Conservation (phyloP, 2,329 filamentous ascomycete genomes). For the Aspergillus amoenus region DNA sequence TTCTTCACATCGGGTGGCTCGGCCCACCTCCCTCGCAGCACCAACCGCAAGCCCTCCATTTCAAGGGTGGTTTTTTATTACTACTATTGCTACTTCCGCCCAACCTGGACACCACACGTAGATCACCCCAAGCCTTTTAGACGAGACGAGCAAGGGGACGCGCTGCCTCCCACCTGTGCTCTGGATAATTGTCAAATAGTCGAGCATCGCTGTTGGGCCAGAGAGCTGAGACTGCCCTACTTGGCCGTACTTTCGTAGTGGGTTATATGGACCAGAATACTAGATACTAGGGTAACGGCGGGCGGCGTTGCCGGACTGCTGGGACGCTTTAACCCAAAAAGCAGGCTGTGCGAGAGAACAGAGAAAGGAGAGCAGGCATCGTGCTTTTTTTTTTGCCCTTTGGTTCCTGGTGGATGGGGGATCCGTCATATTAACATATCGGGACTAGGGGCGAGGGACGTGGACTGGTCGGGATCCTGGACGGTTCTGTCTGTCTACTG, state of each 20-base stretch:
- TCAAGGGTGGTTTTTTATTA: slow-evolving; percentile 1
- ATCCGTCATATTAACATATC: slow-evolving; percentile 44
- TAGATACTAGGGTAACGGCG: not conserved
- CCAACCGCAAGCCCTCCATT: slow-evolving; percentile 11
- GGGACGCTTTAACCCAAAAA: slow-evolving; percentile 4
- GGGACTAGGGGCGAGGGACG: slow-evolving; percentile 39
- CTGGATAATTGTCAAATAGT: not conserved
- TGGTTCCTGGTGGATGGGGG: slow-evolving; percentile 32
- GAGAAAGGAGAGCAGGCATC: slow-evolving; percentile 5
- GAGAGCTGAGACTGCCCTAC: not conserved
- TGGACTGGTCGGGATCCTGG: slow-evolving; percentile 36
- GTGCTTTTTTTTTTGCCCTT: slow-evolving; percentile 14
- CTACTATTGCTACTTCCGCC: slow-evolving; percentile 12
- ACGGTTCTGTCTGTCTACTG: slow-evolving; percentile 26
- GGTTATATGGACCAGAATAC: not conserved
- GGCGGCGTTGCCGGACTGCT: slow-evolving; percentile 5
- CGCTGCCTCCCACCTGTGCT: not conserved
- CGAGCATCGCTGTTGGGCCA: not conserved
- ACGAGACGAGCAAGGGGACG: slow-evolving; percentile 14
- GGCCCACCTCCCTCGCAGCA: slow-evolving; percentile 19
- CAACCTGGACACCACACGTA: slow-evolving; percentile 16
- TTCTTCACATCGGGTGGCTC: slow-evolving; percentile 21
- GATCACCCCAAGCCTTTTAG: slow-evolving; percentile 14
- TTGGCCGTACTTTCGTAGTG: not conserved
- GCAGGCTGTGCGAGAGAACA: not conserved